Evolutionary conservation across 2,329 filamentous ascomycete species (phyloP), one percentile per base, ranked within the genome.

Genomic region (Colletotrichum destructivum): DNA sequence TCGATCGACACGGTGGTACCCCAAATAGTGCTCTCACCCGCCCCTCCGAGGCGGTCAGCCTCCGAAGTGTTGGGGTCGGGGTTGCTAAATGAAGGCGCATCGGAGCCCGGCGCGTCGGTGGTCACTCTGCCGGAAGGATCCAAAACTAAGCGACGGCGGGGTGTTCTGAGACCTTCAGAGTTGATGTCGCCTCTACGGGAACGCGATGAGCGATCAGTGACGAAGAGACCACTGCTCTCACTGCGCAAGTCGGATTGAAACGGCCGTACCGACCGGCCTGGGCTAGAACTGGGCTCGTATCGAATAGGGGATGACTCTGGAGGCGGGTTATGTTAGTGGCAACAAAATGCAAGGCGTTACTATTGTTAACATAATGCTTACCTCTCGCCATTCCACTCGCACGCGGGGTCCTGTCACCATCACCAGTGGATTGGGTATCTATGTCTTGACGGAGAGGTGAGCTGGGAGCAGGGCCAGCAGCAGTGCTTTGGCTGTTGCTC

Each of bases 1-100:
- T 94, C 91, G 64, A 99, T 93, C 6, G 96, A 98, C 61, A 99
- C 94, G 49, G 97, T 98, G 54, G 96, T 99, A 81, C 96, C 96
- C 96, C 96, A 99, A 74, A 99, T 96, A 69, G 97, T 90, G 75
- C 93, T 91, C 67, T 92, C 92, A 49, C 93, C 94, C 70, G 90
- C 90, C 2, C 95, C 96, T 49, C 95, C 96, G 51, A 98, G 89
- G 1, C 88, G 90, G 78, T 98, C 93, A 0, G 96, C 96, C 81
- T 99, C 96, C 2, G 96, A 98, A 8, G 95, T 98, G 74, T 92
- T 93, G 0, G 94, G 94, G 75, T 98, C 88, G 75, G 88, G 82
- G 78, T 90, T 90, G 46, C 86, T 85, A 76, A 90, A 91, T 0
- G 90, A 89, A 26, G 88, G 85, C 0, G 88, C 88, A 75, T 92